Evolutionary conservation across 805 yeast species (phyloP).

Genomic region (Priceomyces haplophilus): DNA sequence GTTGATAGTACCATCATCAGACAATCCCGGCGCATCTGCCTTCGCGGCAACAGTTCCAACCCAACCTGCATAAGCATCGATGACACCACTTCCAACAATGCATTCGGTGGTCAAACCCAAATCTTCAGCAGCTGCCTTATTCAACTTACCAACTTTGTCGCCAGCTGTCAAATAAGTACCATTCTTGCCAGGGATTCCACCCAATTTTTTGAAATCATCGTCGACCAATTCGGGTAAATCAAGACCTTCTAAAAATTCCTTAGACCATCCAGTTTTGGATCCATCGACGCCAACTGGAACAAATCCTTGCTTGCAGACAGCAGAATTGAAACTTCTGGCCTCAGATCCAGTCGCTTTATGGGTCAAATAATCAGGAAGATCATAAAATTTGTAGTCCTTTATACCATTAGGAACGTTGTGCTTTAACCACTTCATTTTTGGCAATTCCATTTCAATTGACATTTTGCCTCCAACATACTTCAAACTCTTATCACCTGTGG

Average conservation of each 20-base stretch:
- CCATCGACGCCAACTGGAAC: constrained; percentile 91
- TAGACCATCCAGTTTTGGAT: constrained; percentile 85
- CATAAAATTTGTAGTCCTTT: constrained; percentile 77
- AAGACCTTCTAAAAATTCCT: constrained; percentile 64
- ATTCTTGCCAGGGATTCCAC: constrained; percentile 74
- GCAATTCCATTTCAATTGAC: constrained; percentile 98
- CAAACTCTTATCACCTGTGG: constrained; percentile 72
- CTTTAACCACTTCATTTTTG: constrained; percentile 95
- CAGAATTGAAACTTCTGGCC: constrained; percentile 84
- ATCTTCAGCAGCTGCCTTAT: constrained; percentile 66
- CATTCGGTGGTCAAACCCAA: constrained; percentile 78
- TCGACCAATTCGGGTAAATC: constrained; percentile 75
- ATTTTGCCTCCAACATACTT: constrained; percentile 95
- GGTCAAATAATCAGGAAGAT: constrained; percentile 86
- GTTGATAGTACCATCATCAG: constrained; percentile 50
- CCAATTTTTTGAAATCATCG: constrained; percentile 73
- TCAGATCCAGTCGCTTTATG: constrained; percentile 87
- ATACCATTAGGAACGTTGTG: constrained; percentile 66
- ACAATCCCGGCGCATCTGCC: constrained; percentile 58
- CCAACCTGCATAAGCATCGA: constrained; percentile 99
- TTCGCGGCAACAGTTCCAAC: constrained; percentile 95
- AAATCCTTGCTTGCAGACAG: constrained; percentile 94
- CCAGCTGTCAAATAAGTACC: constrained; percentile 86
- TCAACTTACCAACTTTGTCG: constrained; percentile 75
- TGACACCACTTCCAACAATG: constrained; percentile 91